Conservation (phyloP, 2,329 filamentous ascomycete species). For the Ramichloridium luteum region DNA sequence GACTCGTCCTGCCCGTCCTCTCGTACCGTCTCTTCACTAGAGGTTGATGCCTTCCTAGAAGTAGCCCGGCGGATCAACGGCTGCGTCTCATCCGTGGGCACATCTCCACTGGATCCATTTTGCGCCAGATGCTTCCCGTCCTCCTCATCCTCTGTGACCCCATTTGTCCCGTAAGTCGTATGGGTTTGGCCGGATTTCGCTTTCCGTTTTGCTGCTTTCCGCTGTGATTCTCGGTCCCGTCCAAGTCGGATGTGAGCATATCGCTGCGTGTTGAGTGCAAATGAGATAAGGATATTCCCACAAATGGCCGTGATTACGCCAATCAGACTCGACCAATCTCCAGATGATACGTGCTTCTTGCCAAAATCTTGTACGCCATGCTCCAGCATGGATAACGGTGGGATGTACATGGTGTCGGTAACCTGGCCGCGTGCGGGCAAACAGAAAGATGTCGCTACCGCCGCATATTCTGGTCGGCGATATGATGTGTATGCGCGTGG, state of each 20-base stretch:
- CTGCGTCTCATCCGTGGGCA: conserved; percentile 33
- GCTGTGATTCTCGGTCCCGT: conserved; percentile 44
- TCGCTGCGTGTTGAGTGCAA: conserved; percentile 90
- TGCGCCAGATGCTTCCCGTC: conserved; percentile 14
- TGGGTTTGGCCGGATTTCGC: conserved; percentile 1
- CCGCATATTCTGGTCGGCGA: no score
- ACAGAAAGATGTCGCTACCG: no score
- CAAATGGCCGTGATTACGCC: conserved; percentile 87
- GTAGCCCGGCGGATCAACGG: conserved; percentile 38
- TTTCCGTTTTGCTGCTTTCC: conserved; percentile 22
- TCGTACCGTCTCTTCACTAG: conserved; percentile 30
- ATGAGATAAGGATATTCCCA: conserved; percentile 86
- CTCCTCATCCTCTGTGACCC: conserved; percentile 28
- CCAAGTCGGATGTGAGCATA: conserved; percentile 85
- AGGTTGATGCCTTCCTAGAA: conserved; percentile 31
- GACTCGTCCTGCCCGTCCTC: conserved; percentile 28
- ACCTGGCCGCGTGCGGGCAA: no score
- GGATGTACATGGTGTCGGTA: no score
- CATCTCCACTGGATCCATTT: not conserved
- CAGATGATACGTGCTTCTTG: conserved; percentile 8
- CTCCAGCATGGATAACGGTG: not conserved
- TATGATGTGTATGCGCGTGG: no score
- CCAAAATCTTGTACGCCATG: not conserved
- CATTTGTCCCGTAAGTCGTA: conserved; percentile 34
- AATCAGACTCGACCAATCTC: conserved; percentile 78